Percentiles rank a stretch among this genome's conserved stretches.
Evolutionary conservation across 1,284 basidiomycete genomes (phyloP).

Genomic region (Moniliella sp.): DNA sequence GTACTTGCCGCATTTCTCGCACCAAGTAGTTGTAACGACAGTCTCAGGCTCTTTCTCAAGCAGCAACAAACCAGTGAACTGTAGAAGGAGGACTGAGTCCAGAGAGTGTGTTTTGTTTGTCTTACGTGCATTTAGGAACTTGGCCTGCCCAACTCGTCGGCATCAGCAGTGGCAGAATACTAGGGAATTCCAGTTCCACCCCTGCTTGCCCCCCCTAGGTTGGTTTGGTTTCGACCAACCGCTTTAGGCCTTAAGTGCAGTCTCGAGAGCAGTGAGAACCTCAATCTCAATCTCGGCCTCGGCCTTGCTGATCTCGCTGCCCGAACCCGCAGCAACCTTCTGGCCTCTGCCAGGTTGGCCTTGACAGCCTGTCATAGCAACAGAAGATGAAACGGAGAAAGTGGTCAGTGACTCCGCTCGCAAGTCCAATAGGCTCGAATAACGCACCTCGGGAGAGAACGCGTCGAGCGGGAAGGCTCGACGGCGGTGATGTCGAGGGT

Average conservation of each 20-base stretch:
- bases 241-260: conserved; percentile 41
- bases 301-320: conserved; percentile 74
- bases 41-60: too few relatives aligned
- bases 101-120: too few relatives aligned
- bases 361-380: conserved; percentile 57
- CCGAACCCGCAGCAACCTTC: conserved; percentile 56
- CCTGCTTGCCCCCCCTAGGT: too few relatives aligned
- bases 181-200: too few relatives aligned
- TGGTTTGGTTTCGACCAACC: background rate
- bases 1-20: too few relatives aligned
- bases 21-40: too few relatives aligned
- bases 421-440: conserved; percentile 2
- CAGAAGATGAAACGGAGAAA: conserved; percentile 1
- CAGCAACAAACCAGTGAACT: too few relatives aligned
- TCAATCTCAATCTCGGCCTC: conserved; percentile 86
- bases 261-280: conserved; percentile 81
- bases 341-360: conserved; percentile 72
- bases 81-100: too few relatives aligned
- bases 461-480: conserved; percentile 74
- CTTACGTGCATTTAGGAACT: too few relatives aligned
- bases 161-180: too few relatives aligned
- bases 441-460: conserved; percentile 59
- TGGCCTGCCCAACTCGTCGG: too few relatives aligned
- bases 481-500: conserved; percentile 85
- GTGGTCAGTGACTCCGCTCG: background rate